A percentile compares a stretch with the other conserved stretches of the same genome.
Evolutionary conservation across 352 stramenopile species (phyloP).

Genomic region (Phytophthora tubulina): DNA sequence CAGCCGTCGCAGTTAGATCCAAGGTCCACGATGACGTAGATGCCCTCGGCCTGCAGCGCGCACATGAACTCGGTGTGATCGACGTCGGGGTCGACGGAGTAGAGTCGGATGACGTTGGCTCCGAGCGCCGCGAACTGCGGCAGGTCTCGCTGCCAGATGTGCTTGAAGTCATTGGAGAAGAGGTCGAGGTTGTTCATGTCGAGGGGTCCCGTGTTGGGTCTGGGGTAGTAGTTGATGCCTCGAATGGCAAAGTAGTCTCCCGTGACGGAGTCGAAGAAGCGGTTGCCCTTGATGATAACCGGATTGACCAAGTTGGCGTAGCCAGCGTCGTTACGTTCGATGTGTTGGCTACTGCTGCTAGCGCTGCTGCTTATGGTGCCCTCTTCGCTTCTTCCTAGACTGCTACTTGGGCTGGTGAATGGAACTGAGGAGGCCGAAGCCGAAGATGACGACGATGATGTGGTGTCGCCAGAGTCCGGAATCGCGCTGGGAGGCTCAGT

Average conservation of each 20-base stretch:
- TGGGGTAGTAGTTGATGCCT: slow-evolving; percentile 90
- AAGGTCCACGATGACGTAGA: slow-evolving; percentile 82
- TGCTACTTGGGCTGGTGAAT: neutral
- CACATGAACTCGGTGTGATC: slow-evolving; percentile 91
- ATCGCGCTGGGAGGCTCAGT: neutral
- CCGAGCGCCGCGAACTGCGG: slow-evolving; percentile 67
- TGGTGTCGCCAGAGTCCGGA: neutral
- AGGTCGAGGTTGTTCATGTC: slow-evolving; percentile 86
- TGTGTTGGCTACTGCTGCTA: neutral
- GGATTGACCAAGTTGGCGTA: slow-evolving; percentile 29
- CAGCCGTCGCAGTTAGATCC: slow-evolving; percentile 69
- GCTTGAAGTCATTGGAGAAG: slow-evolving; percentile 75
- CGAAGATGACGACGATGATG: neutral
- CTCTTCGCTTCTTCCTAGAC: neutral
- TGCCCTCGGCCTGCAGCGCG: slow-evolving; percentile 71
- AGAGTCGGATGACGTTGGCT: slow-evolving; percentile 86
- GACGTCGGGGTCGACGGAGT: slow-evolving; percentile 74
- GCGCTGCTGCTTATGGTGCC: neutral
- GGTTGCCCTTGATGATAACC: slow-evolving; percentile 75
- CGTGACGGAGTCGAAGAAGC: slow-evolving; percentile 81
- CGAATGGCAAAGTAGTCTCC: slow-evolving; percentile 76
- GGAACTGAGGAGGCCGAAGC: neutral
- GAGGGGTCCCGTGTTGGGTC: slow-evolving; percentile 73
- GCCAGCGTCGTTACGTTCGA: slow-evolving; percentile 18
- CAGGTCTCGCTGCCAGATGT: slow-evolving; percentile 81